Evolutionary conservation across 2,329 filamentous ascomycete species (phyloP), one percentile per base, ranked within the genome.

Genomic region (Nemania diffusa): DNA sequence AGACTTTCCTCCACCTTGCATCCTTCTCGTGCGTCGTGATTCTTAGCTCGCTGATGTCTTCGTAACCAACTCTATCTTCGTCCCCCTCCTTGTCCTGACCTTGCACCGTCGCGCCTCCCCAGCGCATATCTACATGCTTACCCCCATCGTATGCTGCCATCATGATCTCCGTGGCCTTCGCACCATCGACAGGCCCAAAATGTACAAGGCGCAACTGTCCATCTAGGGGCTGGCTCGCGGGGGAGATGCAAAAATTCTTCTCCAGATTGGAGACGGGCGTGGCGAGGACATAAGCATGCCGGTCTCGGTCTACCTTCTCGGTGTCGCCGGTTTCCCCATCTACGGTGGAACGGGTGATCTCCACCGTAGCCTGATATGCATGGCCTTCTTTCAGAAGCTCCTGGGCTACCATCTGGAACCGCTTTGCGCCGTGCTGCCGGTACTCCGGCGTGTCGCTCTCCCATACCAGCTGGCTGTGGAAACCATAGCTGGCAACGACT

Each of bases 361-460:
- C 75, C 1, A 88, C 82, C 0, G 69, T 67, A 0, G 84, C 85
- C 2, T 75, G 70, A 71, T 89, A 89, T 22, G 80, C 79, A 63
- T 89, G 87, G 40, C 81, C 81, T 65, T 83, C 77, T 65, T 80
- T 79, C n/a, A 97, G 80, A 7, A 95, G 86, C 73, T 93, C 90
- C 59, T 89, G 85, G 0, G 93, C 94, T 0, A 93, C 94, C 87
- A 97, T 93, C 64, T 90, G 86, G 80, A 98, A 98, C 22, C 95
- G 87, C 76, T 91, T 88, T 34, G 85, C 84, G 13, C 95, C 95
- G 74, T 91, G 90, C 71, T 88, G 87, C 69, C 95, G 90, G 79
- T 95, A 95, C 71, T 89, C 91, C 0, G 87, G 83, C 0, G 94
- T 97, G 78, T 98, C 95, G 78, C 92, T 96, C 81, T 97, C 94